Conservation (phyloP, 257 asterid genomes). For the Eucommia ulmoides region DNA sequence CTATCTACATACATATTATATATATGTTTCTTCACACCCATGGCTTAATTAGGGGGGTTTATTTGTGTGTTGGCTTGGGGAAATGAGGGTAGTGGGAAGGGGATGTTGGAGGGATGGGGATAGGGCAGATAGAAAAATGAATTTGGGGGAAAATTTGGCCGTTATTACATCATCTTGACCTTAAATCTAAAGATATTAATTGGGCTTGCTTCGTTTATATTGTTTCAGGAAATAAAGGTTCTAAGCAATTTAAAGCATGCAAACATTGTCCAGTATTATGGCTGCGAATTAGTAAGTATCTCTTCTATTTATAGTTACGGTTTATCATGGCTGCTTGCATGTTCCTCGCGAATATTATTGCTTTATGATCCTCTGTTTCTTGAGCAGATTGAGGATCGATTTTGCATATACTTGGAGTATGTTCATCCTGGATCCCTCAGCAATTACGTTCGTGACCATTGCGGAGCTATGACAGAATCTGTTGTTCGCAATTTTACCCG, state of each 20-base stretch:
- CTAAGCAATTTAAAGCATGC: constrained; percentile 68
- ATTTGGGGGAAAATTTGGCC: no score
- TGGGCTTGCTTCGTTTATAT: constrained; percentile 1
- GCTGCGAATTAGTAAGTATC: constrained; percentile 61
- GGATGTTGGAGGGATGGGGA: no score
- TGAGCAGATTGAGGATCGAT: constrained; percentile 66
- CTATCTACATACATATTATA: no score
- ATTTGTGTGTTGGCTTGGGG: no score
- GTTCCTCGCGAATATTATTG: constrained; percentile 6
- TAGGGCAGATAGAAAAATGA: no score
- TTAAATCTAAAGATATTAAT: no score
- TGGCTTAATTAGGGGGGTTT: no score
- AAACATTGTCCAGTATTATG: constrained; percentile 75
- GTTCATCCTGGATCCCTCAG: constrained; percentile 82
- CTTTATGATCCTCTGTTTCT: constrained; percentile 6
- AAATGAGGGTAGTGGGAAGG: no score
- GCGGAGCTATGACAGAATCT: constrained; percentile 77
- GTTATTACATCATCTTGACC: no score
- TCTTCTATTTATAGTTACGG: no score
- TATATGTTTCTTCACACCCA: no score
- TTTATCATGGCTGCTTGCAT: constrained; percentile 1
- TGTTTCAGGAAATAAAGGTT: constrained; percentile 63
- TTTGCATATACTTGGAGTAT: constrained; percentile 90
- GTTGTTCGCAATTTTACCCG: constrained; percentile 82
- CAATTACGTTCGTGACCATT: constrained; percentile 54